Evolutionary conservation across 352 stramenopile genomes (phyloP).

Genomic region (Aphanomyces astaci): DNA sequence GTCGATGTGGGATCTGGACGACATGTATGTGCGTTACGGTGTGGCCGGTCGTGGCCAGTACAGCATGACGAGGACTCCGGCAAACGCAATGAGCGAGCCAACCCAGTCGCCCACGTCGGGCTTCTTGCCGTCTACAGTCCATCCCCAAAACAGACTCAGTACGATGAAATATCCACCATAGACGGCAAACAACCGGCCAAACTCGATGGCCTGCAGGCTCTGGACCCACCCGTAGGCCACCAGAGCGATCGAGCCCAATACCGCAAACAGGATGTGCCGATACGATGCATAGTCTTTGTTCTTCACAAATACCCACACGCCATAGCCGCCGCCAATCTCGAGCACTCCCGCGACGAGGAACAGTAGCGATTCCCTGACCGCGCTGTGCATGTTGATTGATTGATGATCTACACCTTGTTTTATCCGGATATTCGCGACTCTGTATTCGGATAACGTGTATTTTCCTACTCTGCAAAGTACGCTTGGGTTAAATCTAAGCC

Average conservation of each 20-base stretch:
- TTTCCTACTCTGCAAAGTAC: no score
- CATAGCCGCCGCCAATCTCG: conserved; percentile 59
- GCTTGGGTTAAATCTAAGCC: no score
- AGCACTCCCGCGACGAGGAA: conserved; percentile 48
- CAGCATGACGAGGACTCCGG: conserved; percentile 47
- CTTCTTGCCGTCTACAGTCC: conserved; percentile 44
- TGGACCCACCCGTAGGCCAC: conserved; percentile 28
- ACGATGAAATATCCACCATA: conserved; percentile 77
- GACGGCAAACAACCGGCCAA: conserved; percentile 60
- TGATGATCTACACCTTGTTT: no score
- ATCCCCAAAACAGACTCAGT: conserved; percentile 52
- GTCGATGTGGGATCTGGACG: neutral
- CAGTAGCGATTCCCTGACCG: conserved; percentile 29
- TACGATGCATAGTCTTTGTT: neutral
- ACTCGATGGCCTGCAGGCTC: conserved; percentile 39
- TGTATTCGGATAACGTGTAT: neutral
- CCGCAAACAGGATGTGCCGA: neutral
- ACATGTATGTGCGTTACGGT: neutral
- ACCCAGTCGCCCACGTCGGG: conserved; percentile 55
- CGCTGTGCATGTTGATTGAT: neutral
- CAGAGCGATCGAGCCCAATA: conserved; percentile 17
- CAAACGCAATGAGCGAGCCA: conserved; percentile 43
- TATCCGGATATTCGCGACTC: no score
- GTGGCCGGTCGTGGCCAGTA: conserved; percentile 42
- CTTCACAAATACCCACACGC: conserved; percentile 40